Conservation (phyloP, 805 yeast genomes). For the Ogataea sp. region DNA sequence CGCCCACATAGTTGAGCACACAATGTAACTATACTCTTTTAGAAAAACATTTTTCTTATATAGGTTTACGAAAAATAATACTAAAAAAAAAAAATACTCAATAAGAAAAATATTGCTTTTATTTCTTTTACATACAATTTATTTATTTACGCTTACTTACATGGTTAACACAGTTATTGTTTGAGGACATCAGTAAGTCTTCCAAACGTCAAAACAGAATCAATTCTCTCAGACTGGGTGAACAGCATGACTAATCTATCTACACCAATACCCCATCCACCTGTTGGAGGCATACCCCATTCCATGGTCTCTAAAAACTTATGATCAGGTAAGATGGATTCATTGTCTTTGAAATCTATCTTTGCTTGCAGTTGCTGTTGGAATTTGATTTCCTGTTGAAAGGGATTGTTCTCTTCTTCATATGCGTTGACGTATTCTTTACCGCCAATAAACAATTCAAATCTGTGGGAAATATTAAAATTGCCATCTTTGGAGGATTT, state of each 20-base stretch:
- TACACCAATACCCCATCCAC: slow-evolving; percentile 96
- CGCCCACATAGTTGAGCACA: too few species aligned
- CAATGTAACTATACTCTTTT: too few species aligned
- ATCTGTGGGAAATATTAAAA: slow-evolving; percentile 53
- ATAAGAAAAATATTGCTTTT: too few species aligned
- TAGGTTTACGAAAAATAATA: too few species aligned
- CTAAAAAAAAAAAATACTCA: too few species aligned
- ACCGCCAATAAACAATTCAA: slow-evolving; percentile 77
- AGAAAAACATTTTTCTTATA: too few species aligned
- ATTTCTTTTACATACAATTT: not conserved
- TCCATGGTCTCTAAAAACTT: slow-evolving; percentile 71
- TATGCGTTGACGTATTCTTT: slow-evolving; percentile 87
- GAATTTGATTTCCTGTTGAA: slow-evolving; percentile 59
- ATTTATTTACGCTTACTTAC: not conserved
- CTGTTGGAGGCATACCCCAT: slow-evolving; percentile 95
- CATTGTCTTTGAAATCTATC: slow-evolving; percentile 44
- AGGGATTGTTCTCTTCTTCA: slow-evolving; percentile 92
- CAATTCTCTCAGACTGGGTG: slow-evolving; percentile 57
- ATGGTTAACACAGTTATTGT: slow-evolving; percentile 31
- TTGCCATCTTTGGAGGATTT: slow-evolving; percentile 41
- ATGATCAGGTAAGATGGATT: slow-evolving; percentile 63
- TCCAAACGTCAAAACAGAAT: slow-evolving; percentile 70
- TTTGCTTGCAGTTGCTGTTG: slow-evolving; percentile 44
- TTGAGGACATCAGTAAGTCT: slow-evolving; percentile 58
- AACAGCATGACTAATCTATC: slow-evolving; percentile 83